Base-by-base conservation (phyloP, 768 basidiomycete genomes). In the Lactarius akahatsu region DNA sequence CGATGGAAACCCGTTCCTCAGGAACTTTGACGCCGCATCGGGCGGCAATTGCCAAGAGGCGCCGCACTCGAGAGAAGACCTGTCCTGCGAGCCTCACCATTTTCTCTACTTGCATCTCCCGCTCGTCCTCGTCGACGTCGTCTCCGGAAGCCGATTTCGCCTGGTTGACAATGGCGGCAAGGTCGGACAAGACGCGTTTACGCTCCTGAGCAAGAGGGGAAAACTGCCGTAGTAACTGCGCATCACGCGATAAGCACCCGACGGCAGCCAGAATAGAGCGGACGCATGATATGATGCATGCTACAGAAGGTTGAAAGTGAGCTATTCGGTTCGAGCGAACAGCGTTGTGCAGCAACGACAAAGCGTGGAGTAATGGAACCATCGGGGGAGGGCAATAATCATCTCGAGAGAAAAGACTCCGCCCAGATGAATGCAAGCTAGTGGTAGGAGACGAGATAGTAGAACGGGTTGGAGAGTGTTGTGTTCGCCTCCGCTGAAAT, bases 281-380 rank as follows among this genome's bases (percentile, higher is more conserved):
- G 57, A 98, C 94, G 62, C 92, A 93, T 15, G 94, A 94, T 71
- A 99, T 95, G 66, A 98, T 90, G 76, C 89, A 95, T 16, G 95
- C 96, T 0, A 96, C 93, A 3, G 94, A 90, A 7, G 96, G 95
- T 73, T 95, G 93, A 72, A 94, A 96, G 77, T 98, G 96, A 2
- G 87, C 78, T 32, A 85, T 78, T 56, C 92, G 86, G 71, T 87
- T 87, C n/a, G 86, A 81, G 52, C 86, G 82, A 23, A 94, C 94
- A 6, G 95, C 92, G 63, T 84, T 90, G 73, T 96, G 91, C 28
- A 99, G 82, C 52, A 98, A 81, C 9, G 90, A 88, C 47, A 98
- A 80, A 16, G 91, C 91, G 70, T 95, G 94, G 8, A 92, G 80
- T 57, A 98, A 84, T 16, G 93, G 90, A 15, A 89, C 81, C 84